Percentiles rank a stretch among this genome's conserved stretches.
phyloP scores from a whole-genome alignment of 148 eudicot species.

The Nepenthes gracilis region DNA sequence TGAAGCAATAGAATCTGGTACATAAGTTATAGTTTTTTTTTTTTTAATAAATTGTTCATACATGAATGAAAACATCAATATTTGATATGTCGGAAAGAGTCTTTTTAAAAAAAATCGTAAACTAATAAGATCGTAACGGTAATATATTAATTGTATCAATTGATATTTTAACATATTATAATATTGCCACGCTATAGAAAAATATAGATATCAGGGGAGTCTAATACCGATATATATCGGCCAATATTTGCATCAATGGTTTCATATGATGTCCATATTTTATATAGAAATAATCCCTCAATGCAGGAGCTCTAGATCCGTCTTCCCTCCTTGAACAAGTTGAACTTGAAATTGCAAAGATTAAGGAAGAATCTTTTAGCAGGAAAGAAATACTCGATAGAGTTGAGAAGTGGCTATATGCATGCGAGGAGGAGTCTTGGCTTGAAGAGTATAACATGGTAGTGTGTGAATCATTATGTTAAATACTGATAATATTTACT shows the following conservation, averaged over 20 bases:
- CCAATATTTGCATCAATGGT: background rate
- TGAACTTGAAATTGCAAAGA: constrained; percentile 56
- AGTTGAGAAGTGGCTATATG: constrained; percentile 85
- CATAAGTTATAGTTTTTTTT: background rate
- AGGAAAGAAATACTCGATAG: constrained; percentile 87
- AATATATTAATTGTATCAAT: no score
- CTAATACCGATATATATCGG: no score
- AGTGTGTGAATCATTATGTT: constrained; percentile 1
- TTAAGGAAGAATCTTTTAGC: constrained; percentile 89
- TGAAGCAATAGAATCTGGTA: constrained; percentile 77
- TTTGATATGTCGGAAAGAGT: no score
- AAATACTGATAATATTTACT: background rate
- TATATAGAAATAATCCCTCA: constrained; percentile 1
- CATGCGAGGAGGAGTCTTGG: constrained; percentile 92
- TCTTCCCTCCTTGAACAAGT: constrained; percentile 61
- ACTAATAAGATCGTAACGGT: no score
- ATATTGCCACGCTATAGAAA: no score
- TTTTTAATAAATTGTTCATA: no score
- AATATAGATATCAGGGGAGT: no score
- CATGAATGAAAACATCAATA: no score
- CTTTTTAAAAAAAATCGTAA: no score
- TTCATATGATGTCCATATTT: background rate
- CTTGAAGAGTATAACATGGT: constrained; percentile 93
- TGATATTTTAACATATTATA: no score
- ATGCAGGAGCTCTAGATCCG: constrained; percentile 68